These are phyloP conservation scores for Trichoderma sp. DNA, from an alignment of 2,329 filamentous ascomycete species.

Conservation along the genomic window DNA sequence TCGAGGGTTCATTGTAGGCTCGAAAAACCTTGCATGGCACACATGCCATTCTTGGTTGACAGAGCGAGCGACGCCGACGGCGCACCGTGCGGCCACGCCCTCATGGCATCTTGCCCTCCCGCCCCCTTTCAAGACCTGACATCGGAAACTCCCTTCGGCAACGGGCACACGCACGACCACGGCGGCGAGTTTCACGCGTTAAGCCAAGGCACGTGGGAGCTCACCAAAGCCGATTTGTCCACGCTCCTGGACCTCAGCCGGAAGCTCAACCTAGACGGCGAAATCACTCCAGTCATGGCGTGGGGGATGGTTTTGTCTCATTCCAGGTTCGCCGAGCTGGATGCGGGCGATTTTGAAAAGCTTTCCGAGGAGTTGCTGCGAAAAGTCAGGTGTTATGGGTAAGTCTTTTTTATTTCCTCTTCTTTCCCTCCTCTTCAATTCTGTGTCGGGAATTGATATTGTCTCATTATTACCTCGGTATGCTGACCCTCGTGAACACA, in stretches of 20 bases:
- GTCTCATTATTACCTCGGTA: neutral
- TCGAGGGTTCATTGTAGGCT: conserved; percentile 58
- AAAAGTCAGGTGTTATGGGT: conserved; percentile 94
- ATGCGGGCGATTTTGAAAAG: conserved; percentile 63
- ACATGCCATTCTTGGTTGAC: conserved; percentile 76
- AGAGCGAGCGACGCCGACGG: conserved; percentile 56
- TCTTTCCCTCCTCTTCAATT: neutral
- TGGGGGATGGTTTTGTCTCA: conserved; percentile 79
- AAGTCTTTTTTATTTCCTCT: conserved; percentile 37
- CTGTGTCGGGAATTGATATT: neutral
- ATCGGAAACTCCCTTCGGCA: conserved; percentile 53
- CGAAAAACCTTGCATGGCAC: conserved; percentile 90
- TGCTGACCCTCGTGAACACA: conserved; percentile 29
- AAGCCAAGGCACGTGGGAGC: conserved; percentile 70
- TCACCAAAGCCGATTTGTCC: conserved; percentile 71
- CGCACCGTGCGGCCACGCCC: conserved; percentile 78
- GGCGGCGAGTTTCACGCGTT: conserved; percentile 37
- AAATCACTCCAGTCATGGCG: conserved; percentile 94
- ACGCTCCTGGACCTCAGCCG: conserved; percentile 83
- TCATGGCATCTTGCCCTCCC: conserved; percentile 91
- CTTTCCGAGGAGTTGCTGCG: conserved; percentile 70
- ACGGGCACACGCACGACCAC: conserved; percentile 37
- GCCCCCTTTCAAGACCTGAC: conserved; percentile 53
- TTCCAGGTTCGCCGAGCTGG: conserved; percentile 65
- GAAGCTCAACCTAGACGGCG: conserved; percentile 77